A percentile compares a stretch with the other conserved stretches of the same genome.
These are phyloP conservation scores for Saturnispora ahearnii DNA, from an alignment of 805 yeast species.

Conservation along the genomic window DNA sequence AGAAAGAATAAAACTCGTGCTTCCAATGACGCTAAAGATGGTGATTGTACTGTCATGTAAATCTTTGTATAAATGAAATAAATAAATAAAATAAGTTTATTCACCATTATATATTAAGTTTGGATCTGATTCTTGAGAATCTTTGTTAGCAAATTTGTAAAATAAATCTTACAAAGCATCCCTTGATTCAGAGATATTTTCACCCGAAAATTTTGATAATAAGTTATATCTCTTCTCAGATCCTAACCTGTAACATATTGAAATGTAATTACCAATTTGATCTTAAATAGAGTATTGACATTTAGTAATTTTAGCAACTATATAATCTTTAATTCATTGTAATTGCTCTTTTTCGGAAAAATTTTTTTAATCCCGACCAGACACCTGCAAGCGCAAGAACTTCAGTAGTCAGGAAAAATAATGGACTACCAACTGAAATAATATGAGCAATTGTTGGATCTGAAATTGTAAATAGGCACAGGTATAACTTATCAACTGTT, in stretches of 20 bases:
- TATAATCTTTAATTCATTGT: slow-evolving; percentile 13
- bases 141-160: slow-evolving; percentile 11
- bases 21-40: slow-evolving; percentile 13
- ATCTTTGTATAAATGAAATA: not conserved
- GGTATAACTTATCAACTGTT: slow-evolving; percentile 19
- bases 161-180: slow-evolving; percentile 9
- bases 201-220: not conserved
- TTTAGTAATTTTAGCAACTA: slow-evolving; percentile 10
- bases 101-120: not conserved
- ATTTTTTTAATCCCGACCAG: slow-evolving; percentile 37
- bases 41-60: slow-evolving; percentile 29
- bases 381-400: slow-evolving; percentile 48
- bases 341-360: slow-evolving; percentile 17
- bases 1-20: slow-evolving; percentile 1
- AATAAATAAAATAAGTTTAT: not conserved
- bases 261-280: slow-evolving; percentile 11
- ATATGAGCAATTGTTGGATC: slow-evolving; percentile 36
- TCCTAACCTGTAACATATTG: slow-evolving; percentile 6
- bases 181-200: slow-evolving; percentile 7
- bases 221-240: slow-evolving; percentile 11
- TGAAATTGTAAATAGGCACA: slow-evolving; percentile 29
- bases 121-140: slow-evolving; percentile 7
- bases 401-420: slow-evolving; percentile 37
- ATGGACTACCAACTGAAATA: slow-evolving; percentile 34
- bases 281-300: slow-evolving; percentile 14